These are phyloP conservation scores for Taiozyma onychis DNA, from an alignment of 1,139 yeast genomes.

Conservation along the genomic window DNA sequence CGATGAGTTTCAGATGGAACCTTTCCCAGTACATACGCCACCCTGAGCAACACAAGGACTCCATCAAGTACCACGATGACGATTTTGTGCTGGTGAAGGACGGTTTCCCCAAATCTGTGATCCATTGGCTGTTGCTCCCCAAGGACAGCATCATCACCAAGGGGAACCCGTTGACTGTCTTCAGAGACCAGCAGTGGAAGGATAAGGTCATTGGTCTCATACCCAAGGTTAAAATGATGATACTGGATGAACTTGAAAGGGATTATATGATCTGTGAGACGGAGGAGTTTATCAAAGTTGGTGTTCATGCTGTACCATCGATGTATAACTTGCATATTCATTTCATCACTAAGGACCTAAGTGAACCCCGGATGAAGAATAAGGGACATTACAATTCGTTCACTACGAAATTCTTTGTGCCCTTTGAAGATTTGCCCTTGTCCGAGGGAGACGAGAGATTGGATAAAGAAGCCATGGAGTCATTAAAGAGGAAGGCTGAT, in stretches of 20 bases:
- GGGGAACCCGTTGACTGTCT: slow-evolving; percentile 49
- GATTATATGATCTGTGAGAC: slow-evolving; percentile 22
- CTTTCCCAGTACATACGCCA: slow-evolving; percentile 30
- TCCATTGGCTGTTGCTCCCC: slow-evolving; percentile 62
- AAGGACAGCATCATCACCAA: slow-evolving; percentile 36
- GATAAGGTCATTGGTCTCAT: slow-evolving; percentile 40
- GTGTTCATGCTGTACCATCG: slow-evolving; percentile 71
- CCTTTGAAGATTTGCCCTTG: slow-evolving; percentile 39
- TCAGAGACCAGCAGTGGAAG: slow-evolving; percentile 33
- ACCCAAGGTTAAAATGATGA: slow-evolving; percentile 19
- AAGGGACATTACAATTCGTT: slow-evolving; percentile 71
- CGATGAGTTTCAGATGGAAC: slow-evolving; percentile 26
- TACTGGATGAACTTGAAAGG: slow-evolving; percentile 7
- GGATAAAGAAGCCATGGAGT: slow-evolving; percentile 22
- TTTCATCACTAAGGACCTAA: slow-evolving; percentile 60
- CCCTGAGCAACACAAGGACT: slow-evolving; percentile 29
- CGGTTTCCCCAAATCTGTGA: slow-evolving; percentile 54
- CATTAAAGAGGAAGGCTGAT: slow-evolving; percentile 32
- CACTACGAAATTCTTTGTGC: slow-evolving; percentile 57
- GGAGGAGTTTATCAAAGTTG: slow-evolving; percentile 42
- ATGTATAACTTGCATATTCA: slow-evolving; percentile 67
- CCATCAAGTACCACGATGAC: slow-evolving; percentile 40
- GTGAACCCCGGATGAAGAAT: slow-evolving; percentile 49
- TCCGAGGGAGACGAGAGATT: slow-evolving; percentile 14
- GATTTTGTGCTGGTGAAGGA: slow-evolving; percentile 55